A percentile compares a stretch with the other conserved stretches of the same genome.
phyloP scores from a whole-genome alignment of 805 yeast species.

The Myxozyma neotropica region DNA sequence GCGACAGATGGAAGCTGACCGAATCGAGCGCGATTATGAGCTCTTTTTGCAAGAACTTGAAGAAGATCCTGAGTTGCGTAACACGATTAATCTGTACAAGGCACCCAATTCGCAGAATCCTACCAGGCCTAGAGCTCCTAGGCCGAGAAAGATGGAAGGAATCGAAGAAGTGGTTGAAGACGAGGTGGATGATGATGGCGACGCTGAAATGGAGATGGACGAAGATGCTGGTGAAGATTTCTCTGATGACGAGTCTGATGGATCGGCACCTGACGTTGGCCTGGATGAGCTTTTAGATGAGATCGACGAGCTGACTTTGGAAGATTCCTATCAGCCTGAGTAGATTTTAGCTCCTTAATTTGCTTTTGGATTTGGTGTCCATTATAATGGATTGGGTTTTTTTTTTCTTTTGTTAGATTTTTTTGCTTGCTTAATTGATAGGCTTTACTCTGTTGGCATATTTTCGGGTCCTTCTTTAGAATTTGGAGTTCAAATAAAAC shows the following conservation, averaged over 20 bases:
- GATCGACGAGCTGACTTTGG: constrained; percentile 88
- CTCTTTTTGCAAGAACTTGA: constrained; percentile 94
- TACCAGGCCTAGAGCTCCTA: constrained; percentile 12
- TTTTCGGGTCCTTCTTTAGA: background rate
- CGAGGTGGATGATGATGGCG: constrained; percentile 25
- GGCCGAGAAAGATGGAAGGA: constrained; percentile 16
- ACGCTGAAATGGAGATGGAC: constrained; percentile 33
- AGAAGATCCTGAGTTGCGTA: constrained; percentile 94
- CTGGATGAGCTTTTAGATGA: constrained; percentile 94
- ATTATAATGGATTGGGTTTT: background rate
- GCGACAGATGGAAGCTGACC: constrained; percentile 78
- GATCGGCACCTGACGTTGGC: constrained; percentile 66
- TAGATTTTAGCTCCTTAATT: background rate
- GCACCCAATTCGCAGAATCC: constrained; percentile 44
- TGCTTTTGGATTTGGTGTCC: background rate
- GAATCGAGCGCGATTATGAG: constrained; percentile 94
- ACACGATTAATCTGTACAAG: constrained; percentile 85
- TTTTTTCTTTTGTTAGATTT: background rate
- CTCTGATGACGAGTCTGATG: constrained; percentile 35
- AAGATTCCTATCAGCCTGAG: constrained; percentile 45
- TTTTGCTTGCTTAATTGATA: background rate
- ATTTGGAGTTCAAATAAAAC: background rate
- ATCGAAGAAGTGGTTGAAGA: constrained; percentile 16
- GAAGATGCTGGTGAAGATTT: constrained; percentile 24
- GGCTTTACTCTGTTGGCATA: background rate